These are phyloP conservation scores for Plasmodium billcollinsi DNA, from an alignment of 169 alveolate genomes.

Conservation along the genomic window DNA sequence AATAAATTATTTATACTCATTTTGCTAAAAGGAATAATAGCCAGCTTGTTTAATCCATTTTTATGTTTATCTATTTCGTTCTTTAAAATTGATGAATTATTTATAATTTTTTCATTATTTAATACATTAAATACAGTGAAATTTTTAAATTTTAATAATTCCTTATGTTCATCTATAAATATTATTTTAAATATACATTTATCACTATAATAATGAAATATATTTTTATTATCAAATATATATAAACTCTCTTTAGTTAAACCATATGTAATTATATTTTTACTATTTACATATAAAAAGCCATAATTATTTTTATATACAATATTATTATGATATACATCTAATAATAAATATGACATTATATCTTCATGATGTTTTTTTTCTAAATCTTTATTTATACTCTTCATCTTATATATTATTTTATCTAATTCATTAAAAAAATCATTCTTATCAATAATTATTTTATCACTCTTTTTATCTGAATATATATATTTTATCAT, in stretches of 20 bases:
- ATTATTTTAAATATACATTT: conserved; percentile 54
- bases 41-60: conserved; percentile 48
- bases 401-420: conserved; percentile 46
- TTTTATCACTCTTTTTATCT: conserved; percentile 33
- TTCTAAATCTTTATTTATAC: conserved; percentile 17
- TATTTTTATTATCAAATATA: conserved; percentile 57
- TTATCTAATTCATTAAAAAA: conserved; percentile 40
- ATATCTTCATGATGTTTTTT: conserved; percentile 46
- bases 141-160: conserved; percentile 9
- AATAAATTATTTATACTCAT: conserved; percentile 47
- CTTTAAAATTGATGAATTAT: conserved; percentile 20
- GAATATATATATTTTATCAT: conserved; percentile 28
- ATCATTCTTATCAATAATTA: conserved; percentile 31
- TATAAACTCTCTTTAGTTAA: conserved; percentile 29
- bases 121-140: conserved; percentile 46
- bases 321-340: conserved; percentile 45
- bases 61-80: conserved; percentile 51
- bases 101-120: conserved; percentile 51
- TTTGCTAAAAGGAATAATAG: conserved; percentile 69
- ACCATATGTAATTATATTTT: conserved; percentile 60
- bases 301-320: conserved; percentile 36
- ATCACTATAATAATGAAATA: conserved; percentile 69
- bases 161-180: conserved; percentile 40
- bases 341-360: conserved; percentile 32
- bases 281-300: conserved; percentile 30